Base-by-base conservation (phyloP, 2,329 filamentous ascomycete species). In the Colletotrichum graminicola region DNA sequence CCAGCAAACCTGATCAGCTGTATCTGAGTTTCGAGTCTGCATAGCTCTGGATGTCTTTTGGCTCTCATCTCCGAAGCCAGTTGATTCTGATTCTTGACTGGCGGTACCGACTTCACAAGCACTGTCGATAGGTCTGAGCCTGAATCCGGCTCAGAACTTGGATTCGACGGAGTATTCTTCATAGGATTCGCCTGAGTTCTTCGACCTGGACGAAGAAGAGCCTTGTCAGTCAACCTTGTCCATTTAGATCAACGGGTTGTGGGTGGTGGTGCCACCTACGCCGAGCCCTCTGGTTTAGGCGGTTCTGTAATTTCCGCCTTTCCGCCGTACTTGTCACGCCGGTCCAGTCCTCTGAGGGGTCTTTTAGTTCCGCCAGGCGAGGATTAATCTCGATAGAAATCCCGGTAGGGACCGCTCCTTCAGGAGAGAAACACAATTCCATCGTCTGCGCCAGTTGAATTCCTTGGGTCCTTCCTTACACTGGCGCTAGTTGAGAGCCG, bases 271-370 rank as follows among this genome's bases (percentile, higher is more conserved):
- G 26, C 16, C 26, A 73, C 72, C 63, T 32, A 73, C 72, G 57
- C 14, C 56, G 26, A 10, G 69, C 72, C 18, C 69, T 52, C 23
- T 73, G 72, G 54, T 73, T 73, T 29, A 73, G 36, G 29, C 69
- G 69, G 32, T 73, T 73, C 36, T 73, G 72, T 18, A 72, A 51
- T 36, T 64, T 73, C 6, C 71, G 64, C 18, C 69, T 75, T 66
- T 77, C 71, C 0, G 73, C 72, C 1, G 75, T 75, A 63, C 75
- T 77, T 5, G 75, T 78, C 10, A 78, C 74, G 7, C 79, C 79
- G 1, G 77, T 81, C 79, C 79, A 81, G 62, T 81, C 79, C 49
- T 81, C 79, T 32, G 56, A 59, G 18, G 55, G 61, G 39, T 67
- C 55, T n/a, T 55, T 49, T 14, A 73, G 10, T 34, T 72, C 63